A percentile compares a stretch with the other conserved stretches of the same genome.
Conservation (phyloP, 306 rosid species). For the Cicer judaicum region DNA sequence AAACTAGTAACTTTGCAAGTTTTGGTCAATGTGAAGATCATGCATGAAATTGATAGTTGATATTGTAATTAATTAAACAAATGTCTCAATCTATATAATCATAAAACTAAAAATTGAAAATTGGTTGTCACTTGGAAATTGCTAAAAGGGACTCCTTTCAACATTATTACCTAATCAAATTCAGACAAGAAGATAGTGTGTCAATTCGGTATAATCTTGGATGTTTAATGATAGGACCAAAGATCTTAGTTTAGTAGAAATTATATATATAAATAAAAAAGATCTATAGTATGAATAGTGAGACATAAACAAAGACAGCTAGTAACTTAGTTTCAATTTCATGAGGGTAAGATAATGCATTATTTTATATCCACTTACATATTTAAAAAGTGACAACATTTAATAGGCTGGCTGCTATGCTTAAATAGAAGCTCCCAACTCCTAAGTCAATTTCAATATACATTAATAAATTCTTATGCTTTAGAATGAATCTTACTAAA, state of each 20-base stretch:
- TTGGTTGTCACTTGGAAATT: conserved; percentile 36
- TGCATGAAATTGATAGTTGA: conserved; percentile 40
- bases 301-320: conserved; percentile 45
- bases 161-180: conserved; percentile 39
- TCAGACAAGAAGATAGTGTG: conserved; percentile 20
- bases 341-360: conserved; percentile 39
- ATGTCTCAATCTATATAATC: conserved; percentile 32
- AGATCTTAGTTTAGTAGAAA: conserved; percentile 38
- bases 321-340: conserved; percentile 39
- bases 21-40: conserved; percentile 38
- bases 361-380: conserved; percentile 43
- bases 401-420: conserved; percentile 31
- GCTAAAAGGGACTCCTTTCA: conserved; percentile 34
- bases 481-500: conserved; percentile 1
- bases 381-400: conserved; percentile 34
- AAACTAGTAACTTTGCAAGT: conserved; percentile 28
- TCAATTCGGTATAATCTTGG: conserved; percentile 24
- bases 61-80: conserved; percentile 9
- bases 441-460: conserved; percentile 11
- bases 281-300: conserved; percentile 20
- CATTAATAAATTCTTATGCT: conserved; percentile 13
- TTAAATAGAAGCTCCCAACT: conserved; percentile 25
- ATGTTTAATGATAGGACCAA: conserved; percentile 38
- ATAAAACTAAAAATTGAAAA: conserved; percentile 22
- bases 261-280: background rate